A percentile compares a stretch with the other conserved stretches of the same genome.
Conservation (phyloP, 495 filamentous ascomycete genomes). For the Hyaloscypha hepaticicola region DNA sequence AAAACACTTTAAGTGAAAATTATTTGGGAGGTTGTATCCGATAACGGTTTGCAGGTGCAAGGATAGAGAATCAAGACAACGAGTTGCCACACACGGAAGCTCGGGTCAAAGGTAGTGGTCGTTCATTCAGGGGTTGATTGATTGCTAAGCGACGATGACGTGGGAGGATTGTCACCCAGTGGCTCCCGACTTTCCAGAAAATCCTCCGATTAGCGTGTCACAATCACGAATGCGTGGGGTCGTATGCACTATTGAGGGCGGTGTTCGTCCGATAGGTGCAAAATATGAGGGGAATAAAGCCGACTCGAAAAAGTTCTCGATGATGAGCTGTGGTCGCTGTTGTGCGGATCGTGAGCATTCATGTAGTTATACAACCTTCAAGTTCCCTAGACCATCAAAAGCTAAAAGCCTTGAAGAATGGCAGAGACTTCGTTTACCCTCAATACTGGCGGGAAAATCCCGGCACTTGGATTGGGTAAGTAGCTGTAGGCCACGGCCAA, state of each 20-base stretch:
- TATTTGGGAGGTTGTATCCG: not conserved
- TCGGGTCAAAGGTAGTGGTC: not conserved
- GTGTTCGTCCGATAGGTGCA: not conserved
- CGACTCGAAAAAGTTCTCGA: not conserved
- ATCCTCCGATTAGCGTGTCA: not conserved
- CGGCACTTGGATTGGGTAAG: slow-evolving; percentile 60
- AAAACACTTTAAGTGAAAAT: not conserved
- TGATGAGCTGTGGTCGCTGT: not conserved
- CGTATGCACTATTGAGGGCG: not conserved
- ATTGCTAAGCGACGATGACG: not conserved
- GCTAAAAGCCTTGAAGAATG: not conserved
- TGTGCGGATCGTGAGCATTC: not conserved
- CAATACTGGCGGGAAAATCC: slow-evolving; percentile 72
- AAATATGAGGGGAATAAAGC: not conserved
- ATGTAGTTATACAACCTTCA: not conserved
- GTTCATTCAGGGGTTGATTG: not conserved
- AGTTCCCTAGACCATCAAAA: not conserved
- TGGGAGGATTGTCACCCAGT: not conserved
- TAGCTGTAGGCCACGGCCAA: not conserved
- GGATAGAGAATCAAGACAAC: not conserved
- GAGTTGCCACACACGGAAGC: not conserved
- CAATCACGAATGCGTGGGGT: no score
- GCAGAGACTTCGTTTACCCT: slow-evolving; percentile 55
- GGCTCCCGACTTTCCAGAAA: not conserved
- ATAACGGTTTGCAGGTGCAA: not conserved